A percentile compares a stretch with the other conserved stretches of the same genome.
phyloP scores from a whole-genome alignment of 1,139 yeast genomes.

The Diutina pseudorugosa region DNA sequence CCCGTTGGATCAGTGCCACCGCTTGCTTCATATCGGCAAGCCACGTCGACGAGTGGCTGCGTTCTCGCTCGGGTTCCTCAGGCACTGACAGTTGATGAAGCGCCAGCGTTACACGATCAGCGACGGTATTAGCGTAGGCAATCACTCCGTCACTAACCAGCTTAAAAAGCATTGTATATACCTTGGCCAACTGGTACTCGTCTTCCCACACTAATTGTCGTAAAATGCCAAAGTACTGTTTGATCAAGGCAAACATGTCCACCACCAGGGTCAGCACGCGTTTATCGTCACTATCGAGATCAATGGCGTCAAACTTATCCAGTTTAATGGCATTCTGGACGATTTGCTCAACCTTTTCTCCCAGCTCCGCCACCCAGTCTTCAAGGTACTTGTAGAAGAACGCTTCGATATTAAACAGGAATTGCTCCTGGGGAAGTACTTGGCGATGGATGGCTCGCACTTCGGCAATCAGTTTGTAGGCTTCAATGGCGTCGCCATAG shows the following conservation, averaged over 20 bases:
- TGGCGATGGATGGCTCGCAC: constrained; percentile 43
- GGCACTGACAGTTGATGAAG: constrained; percentile 14
- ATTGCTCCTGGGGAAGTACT: constrained; percentile 22
- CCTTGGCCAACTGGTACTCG: constrained; percentile 45
- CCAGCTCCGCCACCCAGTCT: constrained; percentile 44
- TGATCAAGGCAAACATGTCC: constrained; percentile 55
- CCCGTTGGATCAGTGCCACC: constrained; percentile 31
- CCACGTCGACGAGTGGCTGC: constrained; percentile 15
- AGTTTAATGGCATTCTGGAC: constrained; percentile 42
- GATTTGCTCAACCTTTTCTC: constrained; percentile 34
- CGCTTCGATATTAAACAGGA: constrained; percentile 47
- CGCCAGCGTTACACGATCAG: constrained; percentile 38
- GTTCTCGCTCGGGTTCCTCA: constrained; percentile 15
- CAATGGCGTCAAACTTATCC: constrained; percentile 47
- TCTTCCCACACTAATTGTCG: constrained; percentile 51
- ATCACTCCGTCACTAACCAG: constrained; percentile 52
- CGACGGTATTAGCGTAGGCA: constrained; percentile 36
- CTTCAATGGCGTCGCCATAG: constrained; percentile 49
- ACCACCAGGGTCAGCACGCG: constrained; percentile 42
- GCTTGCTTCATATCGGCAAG: constrained; percentile 34
- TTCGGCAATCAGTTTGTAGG: constrained; percentile 45
- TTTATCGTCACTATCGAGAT: constrained; percentile 25
- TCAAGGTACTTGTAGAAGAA: constrained; percentile 47
- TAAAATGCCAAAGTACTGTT: constrained; percentile 43
- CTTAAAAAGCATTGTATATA: constrained; percentile 46